Conservation (phyloP, 176 grass and related monocot species). For the Zoysia pacifica region DNA sequence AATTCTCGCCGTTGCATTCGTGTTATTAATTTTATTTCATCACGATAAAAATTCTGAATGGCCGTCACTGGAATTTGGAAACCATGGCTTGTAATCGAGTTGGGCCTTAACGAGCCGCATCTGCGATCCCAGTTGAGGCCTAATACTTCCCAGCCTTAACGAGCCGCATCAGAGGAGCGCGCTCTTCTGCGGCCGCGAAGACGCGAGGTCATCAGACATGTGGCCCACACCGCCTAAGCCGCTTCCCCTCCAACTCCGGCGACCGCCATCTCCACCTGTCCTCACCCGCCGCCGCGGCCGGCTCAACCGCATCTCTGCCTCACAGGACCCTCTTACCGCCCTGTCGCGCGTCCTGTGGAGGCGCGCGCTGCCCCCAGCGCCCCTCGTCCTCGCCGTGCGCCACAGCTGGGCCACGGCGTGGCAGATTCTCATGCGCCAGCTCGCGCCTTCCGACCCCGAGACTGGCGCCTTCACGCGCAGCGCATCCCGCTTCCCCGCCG, state of each 20-base stretch:
- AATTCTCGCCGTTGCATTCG: too few species aligned
- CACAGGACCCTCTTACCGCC: constrained; percentile 49
- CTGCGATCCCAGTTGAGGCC: too few species aligned
- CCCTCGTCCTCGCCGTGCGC: constrained; percentile 62
- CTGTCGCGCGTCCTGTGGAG: constrained; percentile 58
- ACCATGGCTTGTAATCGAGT: too few species aligned
- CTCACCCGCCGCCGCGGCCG: background rate
- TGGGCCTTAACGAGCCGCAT: too few species aligned
- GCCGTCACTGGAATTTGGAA: too few species aligned
- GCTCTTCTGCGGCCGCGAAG: background rate
- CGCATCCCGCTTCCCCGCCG: constrained; percentile 54
- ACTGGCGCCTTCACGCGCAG: constrained; percentile 71
- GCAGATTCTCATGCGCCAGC: constrained; percentile 88
- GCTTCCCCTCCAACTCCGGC: constrained; percentile 22
- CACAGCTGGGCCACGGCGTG: constrained; percentile 56
- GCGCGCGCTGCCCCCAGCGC: constrained; percentile 54
- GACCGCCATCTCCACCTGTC: background rate
- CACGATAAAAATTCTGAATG: too few species aligned
- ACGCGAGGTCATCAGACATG: constrained; percentile 18
- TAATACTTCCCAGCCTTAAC: too few species aligned
- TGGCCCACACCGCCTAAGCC: constrained; percentile 35
- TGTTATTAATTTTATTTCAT: too few species aligned
- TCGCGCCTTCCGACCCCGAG: constrained; percentile 60
- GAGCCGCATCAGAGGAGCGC: too few species aligned
- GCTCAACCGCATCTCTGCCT: constrained; percentile 19